These are phyloP conservation scores for Lavandula angustifolia DNA, from an alignment of 257 asterid genomes.

Conservation along the genomic window DNA sequence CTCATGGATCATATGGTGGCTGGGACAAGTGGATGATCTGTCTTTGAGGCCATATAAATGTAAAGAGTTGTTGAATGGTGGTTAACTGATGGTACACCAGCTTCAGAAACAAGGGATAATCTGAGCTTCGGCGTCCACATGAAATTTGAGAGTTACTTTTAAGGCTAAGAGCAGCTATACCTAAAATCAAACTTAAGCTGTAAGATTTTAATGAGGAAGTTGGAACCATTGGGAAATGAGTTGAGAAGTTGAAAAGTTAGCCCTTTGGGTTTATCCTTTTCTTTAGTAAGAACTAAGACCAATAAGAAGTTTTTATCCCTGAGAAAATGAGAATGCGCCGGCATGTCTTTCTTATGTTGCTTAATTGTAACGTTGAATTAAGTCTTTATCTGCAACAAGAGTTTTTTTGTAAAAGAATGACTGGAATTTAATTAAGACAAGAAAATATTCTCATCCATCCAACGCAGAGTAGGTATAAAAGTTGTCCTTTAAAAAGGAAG, in stretches of 20 bases:
- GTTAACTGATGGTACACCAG: background rate
- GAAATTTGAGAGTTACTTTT: background rate
- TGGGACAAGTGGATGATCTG: constrained; percentile 3
- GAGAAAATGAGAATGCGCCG: background rate
- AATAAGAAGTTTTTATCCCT: background rate
- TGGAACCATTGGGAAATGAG: constrained; percentile 3
- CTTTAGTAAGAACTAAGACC: background rate
- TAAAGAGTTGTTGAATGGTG: background rate
- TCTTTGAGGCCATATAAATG: background rate
- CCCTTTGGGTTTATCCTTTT: background rate
- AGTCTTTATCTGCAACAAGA: background rate
- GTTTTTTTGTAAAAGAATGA: background rate
- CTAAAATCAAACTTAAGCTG: background rate
- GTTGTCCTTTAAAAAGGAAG: background rate
- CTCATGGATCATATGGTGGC: constrained; percentile 8
- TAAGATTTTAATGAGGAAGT: background rate
- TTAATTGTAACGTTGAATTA: background rate
- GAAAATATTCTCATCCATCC: background rate
- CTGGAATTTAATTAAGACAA: background rate
- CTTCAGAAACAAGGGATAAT: background rate
- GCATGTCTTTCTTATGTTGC: background rate
- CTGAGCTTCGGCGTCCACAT: constrained; percentile 9
- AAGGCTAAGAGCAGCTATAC: background rate
- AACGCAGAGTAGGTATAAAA: background rate
- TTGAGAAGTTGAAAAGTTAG: background rate